Evolutionary conservation across 768 basidiomycete genomes (phyloP), one percentile per base, ranked within the genome.

Genomic region (Bullera alba): DNA sequence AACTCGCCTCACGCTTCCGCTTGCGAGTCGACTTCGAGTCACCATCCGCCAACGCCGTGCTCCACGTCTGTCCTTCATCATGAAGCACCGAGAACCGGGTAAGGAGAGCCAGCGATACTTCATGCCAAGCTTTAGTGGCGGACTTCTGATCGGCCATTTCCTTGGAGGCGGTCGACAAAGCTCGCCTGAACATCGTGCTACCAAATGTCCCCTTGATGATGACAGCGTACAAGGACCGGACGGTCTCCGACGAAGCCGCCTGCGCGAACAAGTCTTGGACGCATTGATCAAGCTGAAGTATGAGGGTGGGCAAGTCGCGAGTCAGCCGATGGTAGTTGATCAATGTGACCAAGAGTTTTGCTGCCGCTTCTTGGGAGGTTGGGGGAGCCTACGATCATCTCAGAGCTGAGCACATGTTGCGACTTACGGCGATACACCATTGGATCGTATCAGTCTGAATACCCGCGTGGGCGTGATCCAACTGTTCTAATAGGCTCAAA

Each of bases 401-500:
- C 32, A 34, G 8, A 34, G 32, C 32, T 34, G 8, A 39, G 7
- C 10, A 21, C 10, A 21, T 21, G 8, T 10, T 10, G 10, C 30
- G 30, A 58, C 60, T 53, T 38, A 62, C 60, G 3, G 57, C 54
- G 19, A 58, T 36, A 30, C 57, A 58, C 51, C 51, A 62, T 38
- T 48, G 44, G 6, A 62, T 32, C 1, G 51, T 49, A 17, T 51
- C 44, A 15, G 42, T 14, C 15, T 50, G 41, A 5, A 62, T 23
- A 17, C 39, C 19, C 2, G 60, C 42, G 8, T 43, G 38, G n/a
- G 36, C 48, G 37, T 62, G 60, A 42, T 58, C 57, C n/a, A 62
- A 42, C 16, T 29, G 36, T 28, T 58, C 60, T 22, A 56, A 43
- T 12, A 29, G 25, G 7, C 35, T 16, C 5, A 58, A 38, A 4